Base-by-base conservation (phyloP, 345 rosid species). In the Eucalyptus sp. region DNA sequence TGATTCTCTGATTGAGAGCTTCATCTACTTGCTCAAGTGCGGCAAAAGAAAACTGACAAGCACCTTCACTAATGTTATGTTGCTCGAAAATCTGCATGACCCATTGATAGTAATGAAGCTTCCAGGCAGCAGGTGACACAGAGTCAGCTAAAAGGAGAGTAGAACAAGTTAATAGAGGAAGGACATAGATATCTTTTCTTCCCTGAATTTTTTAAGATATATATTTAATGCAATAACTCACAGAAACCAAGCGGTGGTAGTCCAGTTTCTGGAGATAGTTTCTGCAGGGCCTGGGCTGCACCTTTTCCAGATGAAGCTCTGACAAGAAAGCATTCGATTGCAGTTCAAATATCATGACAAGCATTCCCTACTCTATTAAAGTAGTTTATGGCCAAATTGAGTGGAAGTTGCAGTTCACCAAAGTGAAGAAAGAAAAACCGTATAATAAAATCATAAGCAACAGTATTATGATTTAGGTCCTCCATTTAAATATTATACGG, bases 11-110 rank as follows among this genome's bases (percentile, higher is more conserved):
- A 87, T 87, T 87, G 87, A 93, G 91, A 93, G 96, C 97, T 91
- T 97, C 98, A 87, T 98, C 99, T 89, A 98, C 99, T 94, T 97
- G 98, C 95, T 98, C 99, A 90, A 98, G 96, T 90, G 98, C 99
- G 86, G 99, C 99, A 90, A 95, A 96, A 81, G 99, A 98, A 96
- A 98, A 98, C 92, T 95, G 98, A 90, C 94, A 95, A 92, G 99
- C 98, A 90, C 99, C 99, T 91, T 95, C 97, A 89, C 95, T 94
- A 88, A 96, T 90, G 92, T 92, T 93, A 93, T 96, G 95, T 91
- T 93, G 99, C 95, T 98, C 99, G 90, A 98, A 98, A 86, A 95
- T 93, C 90, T 95, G 99, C 99, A 98, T 98, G 58, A 94, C 99
- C 99, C 99, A 98, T 90, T 98, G 97, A 92, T 95, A 98, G 94